Percentiles rank a stretch among this genome's conserved stretches.
Evolutionary conservation across 2,329 filamentous ascomycete species (phyloP).

Genomic region (Lachnellula hyalina): DNA sequence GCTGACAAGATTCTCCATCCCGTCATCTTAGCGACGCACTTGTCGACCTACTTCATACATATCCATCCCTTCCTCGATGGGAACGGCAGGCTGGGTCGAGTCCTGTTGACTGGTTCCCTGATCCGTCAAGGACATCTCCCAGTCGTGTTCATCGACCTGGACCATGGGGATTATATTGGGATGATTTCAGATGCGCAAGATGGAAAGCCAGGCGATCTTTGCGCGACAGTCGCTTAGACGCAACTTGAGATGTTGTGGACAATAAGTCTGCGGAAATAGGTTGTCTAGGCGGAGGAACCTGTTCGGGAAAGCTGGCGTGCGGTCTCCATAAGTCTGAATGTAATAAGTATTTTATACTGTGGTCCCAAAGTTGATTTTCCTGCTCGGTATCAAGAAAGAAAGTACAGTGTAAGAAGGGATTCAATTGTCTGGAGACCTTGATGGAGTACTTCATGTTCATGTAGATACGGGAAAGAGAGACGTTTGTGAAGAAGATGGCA

Average conservation of each 20-base stretch:
- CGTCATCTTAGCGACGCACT: slow-evolving; percentile 11
- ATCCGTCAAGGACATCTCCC: slow-evolving; percentile 22
- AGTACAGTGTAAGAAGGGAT: no score
- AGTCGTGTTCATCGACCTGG: slow-evolving; percentile 14
- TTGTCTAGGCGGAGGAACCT: not conserved
- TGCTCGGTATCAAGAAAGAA: not conserved
- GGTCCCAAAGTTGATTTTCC: not conserved
- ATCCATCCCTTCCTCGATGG: slow-evolving; percentile 25
- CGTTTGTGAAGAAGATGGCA: not conserved
- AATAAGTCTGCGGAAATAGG: slow-evolving; percentile 1
- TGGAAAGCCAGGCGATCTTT: slow-evolving; percentile 11
- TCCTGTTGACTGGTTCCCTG: slow-evolving; percentile 24
- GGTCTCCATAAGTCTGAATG: not conserved
- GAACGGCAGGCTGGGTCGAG: slow-evolving; percentile 20
- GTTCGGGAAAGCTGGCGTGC: not conserved
- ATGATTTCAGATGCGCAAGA: slow-evolving; percentile 20
- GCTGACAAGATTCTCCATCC: slow-evolving; percentile 16
- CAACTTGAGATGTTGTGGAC: slow-evolving; percentile 5
- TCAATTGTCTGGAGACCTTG: not conserved
- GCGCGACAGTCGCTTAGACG: slow-evolving; percentile 1
- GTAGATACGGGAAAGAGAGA: not conserved
- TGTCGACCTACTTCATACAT: not conserved
- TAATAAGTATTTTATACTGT: not conserved
- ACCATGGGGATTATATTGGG: slow-evolving; percentile 16
- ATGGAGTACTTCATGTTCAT: not conserved